phyloP scores from a whole-genome alignment of 352 stramenopile species.

The Pythium monospermum region DNA sequence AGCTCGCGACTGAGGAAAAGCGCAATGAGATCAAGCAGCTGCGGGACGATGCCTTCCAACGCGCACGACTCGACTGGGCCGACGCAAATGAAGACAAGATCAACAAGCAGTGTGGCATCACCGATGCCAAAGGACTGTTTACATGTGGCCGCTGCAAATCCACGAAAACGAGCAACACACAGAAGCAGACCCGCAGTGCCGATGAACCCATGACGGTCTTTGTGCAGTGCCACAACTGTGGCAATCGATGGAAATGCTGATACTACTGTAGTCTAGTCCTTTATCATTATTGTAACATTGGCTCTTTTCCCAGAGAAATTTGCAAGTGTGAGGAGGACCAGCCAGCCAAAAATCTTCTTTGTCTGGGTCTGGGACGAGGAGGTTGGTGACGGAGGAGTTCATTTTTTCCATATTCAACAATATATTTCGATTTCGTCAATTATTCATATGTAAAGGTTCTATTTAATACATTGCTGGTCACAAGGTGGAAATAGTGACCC shows the following conservation, averaged over 20 bases:
- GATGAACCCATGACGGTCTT: conserved; percentile 99
- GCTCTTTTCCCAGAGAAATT: no score
- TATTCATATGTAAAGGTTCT: no score
- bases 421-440: no score
- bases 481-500: no score
- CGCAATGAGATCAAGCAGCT: conserved; percentile 80
- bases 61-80: conserved; percentile 84
- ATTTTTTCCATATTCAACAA: no score
- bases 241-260: conserved; percentile 94
- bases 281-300: no score
- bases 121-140: conserved; percentile 76
- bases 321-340: no score
- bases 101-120: conserved; percentile 86
- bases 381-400: no score
- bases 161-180: conserved; percentile 94
- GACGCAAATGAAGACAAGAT: conserved; percentile 90
- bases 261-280: no score
- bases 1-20: conserved; percentile 86
- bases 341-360: no score
- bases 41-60: conserved; percentile 77
- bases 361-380: no score
- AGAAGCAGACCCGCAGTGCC: conserved; percentile 96
- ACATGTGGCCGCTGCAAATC: conserved; percentile 94
- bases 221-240: conserved; percentile 95
- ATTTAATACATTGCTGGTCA: no score